Percentiles rank a stretch among this genome's conserved stretches.
Evolutionary conservation across 768 basidiomycete species (phyloP).

Genomic region (Coprinopsis strossmayeri): DNA sequence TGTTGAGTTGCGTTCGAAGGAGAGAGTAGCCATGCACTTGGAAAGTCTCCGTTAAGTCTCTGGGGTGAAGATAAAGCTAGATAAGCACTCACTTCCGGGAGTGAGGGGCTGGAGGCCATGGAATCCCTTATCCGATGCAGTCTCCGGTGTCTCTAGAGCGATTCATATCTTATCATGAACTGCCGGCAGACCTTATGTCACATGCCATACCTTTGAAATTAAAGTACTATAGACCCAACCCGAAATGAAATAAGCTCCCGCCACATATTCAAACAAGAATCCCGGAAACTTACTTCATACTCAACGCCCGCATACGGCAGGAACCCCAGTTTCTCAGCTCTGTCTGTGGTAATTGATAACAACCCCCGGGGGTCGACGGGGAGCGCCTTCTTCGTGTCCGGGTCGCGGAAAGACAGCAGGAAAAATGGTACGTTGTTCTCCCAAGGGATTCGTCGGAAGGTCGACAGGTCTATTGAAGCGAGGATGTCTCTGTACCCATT

Average conservation of each 20-base stretch:
- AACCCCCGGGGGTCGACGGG: conserved; percentile 84
- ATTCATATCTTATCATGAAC: conserved; percentile 2
- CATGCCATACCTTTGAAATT: conserved; percentile 70
- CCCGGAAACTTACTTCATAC: conserved; percentile 85
- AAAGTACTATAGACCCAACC: conserved; percentile 52
- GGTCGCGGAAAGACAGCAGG: conserved; percentile 85
- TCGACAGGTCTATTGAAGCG: conserved; percentile 81
- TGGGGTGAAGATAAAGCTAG: neutral
- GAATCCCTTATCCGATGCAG: conserved; percentile 74
- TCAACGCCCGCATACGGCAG: conserved; percentile 84
- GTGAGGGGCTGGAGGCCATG: conserved; percentile 72
- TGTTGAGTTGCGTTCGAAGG: conserved; percentile 84
- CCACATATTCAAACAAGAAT: too few species aligned
- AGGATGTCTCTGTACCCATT: conserved; percentile 92
- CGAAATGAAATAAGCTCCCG: too few species aligned
- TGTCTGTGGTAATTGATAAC: conserved; percentile 50
- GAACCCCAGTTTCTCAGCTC: conserved; percentile 41
- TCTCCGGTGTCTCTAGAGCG: conserved; percentile 68
- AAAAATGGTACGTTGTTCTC: conserved; percentile 92
- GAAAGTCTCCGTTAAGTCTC: conserved; percentile 5
- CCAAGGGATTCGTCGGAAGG: conserved; percentile 87
- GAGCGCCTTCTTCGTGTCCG: conserved; percentile 72
- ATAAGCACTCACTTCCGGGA: conserved; percentile 71
- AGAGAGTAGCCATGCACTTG: conserved; percentile 97
- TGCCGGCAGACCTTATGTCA: neutral